These are phyloP conservation scores for Phialophora tarda DNA, from an alignment of 2,329 filamentous ascomycete genomes.

Conservation along the genomic window DNA sequence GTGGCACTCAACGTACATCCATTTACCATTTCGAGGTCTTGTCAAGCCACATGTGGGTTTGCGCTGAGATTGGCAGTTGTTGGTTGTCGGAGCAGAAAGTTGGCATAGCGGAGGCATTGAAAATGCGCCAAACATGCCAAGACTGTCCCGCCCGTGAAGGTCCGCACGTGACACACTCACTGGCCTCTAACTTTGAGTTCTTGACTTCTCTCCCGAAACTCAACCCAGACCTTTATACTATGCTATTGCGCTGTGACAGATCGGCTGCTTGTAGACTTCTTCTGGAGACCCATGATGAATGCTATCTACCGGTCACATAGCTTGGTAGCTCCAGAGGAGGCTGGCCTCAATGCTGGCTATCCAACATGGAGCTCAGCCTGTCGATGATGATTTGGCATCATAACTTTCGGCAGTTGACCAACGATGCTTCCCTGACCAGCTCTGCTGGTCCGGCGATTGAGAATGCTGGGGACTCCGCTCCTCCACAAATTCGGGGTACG, in stretches of 20 bases:
- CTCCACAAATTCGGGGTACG: slow-evolving; percentile 10
- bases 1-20: background rate
- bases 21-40: slow-evolving; percentile 16
- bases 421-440: background rate
- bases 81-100: background rate
- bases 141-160: background rate
- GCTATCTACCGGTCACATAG: background rate
- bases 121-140: slow-evolving; percentile 12
- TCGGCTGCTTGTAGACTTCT: background rate
- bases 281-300: background rate
- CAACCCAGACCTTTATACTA: background rate
- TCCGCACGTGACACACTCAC: background rate
- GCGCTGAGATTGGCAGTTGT: background rate
- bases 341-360: background rate
- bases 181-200: background rate
- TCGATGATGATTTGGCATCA: slow-evolving; percentile 7
- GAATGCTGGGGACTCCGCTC: slow-evolving; percentile 12
- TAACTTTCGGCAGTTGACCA: slow-evolving; percentile 14
- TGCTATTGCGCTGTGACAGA: background rate
- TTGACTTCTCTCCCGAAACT: background rate
- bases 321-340: background rate
- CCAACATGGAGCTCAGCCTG: background rate
- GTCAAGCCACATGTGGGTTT: background rate
- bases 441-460: background rate
- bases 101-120: background rate